Evolutionary conservation across 805 yeast genomes (phyloP).

Genomic region (Candida vartiovaarae): DNA sequence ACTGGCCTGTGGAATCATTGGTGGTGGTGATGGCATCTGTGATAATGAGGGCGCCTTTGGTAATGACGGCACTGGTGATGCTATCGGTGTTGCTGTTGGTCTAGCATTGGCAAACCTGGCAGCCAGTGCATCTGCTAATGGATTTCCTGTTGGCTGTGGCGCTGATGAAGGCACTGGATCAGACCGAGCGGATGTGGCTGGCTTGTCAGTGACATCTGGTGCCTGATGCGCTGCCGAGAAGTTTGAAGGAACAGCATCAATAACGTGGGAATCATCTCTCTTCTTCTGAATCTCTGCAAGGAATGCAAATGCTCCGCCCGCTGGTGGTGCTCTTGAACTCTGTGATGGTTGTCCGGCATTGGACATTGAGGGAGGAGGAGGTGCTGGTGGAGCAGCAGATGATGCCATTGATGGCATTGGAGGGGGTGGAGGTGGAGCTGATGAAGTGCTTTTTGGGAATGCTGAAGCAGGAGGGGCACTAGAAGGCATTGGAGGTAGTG

Average conservation of each 20-base stretch:
- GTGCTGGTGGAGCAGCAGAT: conserved; percentile 5
- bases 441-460: conserved; percentile 7
- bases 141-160: conserved; percentile 11
- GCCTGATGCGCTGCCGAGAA: conserved; percentile 18
- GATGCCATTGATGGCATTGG: neutral
- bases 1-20: conserved; percentile 6
- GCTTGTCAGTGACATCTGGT: conserved; percentile 19
- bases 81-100: conserved; percentile 5
- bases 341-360: conserved; percentile 7
- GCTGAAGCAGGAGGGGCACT: conserved; percentile 9
- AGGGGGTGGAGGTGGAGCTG: conserved; percentile 17
- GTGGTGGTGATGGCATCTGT: conserved; percentile 17
- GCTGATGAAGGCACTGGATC: conserved; percentile 17
- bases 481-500: conserved; percentile 8
- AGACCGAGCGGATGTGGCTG: conserved; percentile 21
- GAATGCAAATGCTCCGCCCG: conserved; percentile 44
- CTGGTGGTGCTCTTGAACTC: conserved; percentile 13
- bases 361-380: conserved; percentile 22
- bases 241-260: conserved; percentile 30
- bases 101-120: conserved; percentile 11
- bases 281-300: conserved; percentile 51
- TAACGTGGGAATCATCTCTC: conserved; percentile 43
- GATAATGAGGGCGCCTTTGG: conserved; percentile 20
- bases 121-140: conserved; percentile 13
- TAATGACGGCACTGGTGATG: conserved; percentile 11